These are phyloP conservation scores for Podila clonocystis DNA, from an alignment of 192 early-diverging fungal genomes.

Conservation along the genomic window DNA sequence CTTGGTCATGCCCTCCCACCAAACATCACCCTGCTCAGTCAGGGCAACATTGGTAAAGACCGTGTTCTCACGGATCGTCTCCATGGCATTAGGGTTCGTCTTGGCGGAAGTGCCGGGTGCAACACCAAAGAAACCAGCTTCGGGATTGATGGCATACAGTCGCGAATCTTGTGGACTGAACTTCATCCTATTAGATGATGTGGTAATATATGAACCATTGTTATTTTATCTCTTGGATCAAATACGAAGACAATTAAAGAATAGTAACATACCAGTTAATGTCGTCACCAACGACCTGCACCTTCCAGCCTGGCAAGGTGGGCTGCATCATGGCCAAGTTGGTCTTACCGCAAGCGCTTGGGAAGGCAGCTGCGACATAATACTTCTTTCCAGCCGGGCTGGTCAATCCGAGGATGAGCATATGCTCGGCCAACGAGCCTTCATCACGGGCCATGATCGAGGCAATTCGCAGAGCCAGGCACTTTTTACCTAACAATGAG, in stretches of 20 bases:
- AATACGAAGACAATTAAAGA: too few species aligned
- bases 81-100: slow-evolving; percentile 49
- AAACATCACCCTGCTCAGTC: slow-evolving; percentile 38
- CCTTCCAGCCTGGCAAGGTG: slow-evolving; percentile 49
- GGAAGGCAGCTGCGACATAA: slow-evolving; percentile 47
- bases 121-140: slow-evolving; percentile 54
- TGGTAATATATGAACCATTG: too few species aligned
- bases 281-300: slow-evolving; percentile 46
- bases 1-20: slow-evolving; percentile 53
- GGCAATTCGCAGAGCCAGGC: slow-evolving; percentile 39
- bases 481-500: slow-evolving; percentile 44
- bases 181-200: slow-evolving; percentile 31
- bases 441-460: slow-evolving; percentile 51
- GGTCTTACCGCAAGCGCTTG: slow-evolving; percentile 48
- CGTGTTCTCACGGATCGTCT: slow-evolving; percentile 37
- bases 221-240: too few species aligned
- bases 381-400: slow-evolving; percentile 49
- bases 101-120: slow-evolving; percentile 48
- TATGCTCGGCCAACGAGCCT: slow-evolving; percentile 46
- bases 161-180: slow-evolving; percentile 33
- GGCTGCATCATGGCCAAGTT: slow-evolving; percentile 49
- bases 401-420: slow-evolving; percentile 44
- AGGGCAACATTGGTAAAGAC: slow-evolving; percentile 46
- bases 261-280: slow-evolving; percentile 39
- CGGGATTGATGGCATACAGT: slow-evolving; percentile 50